A percentile compares a stretch with the other conserved stretches of the same genome.
Evolutionary conservation across 2,329 filamentous ascomycete genomes (phyloP).

Genomic region (Macrophomina phaseolina): DNA sequence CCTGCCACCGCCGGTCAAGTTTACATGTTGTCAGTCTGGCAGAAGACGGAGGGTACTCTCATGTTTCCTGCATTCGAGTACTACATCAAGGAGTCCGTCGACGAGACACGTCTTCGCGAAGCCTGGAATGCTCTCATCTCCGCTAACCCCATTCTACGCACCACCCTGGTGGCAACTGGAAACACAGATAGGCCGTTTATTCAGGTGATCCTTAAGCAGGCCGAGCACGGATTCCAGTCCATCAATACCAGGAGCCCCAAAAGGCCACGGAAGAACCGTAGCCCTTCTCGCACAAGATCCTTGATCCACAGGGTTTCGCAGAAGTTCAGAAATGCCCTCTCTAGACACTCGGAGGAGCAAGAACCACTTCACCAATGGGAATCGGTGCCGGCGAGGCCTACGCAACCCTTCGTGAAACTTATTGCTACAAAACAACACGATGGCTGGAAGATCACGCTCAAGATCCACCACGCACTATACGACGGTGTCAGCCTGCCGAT

Average conservation of each 20-base stretch:
- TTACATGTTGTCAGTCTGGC: constrained; percentile 81
- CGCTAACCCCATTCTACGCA: constrained; percentile 70
- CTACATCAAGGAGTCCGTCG: constrained; percentile 50
- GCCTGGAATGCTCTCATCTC: constrained; percentile 68
- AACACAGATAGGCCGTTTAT: constrained; percentile 59
- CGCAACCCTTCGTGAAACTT: constrained; percentile 45
- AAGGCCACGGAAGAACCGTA: constrained; percentile 1
- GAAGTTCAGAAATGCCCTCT: constrained; percentile 6
- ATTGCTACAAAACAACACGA: constrained; percentile 39
- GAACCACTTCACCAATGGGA: background rate
- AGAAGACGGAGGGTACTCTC: constrained; percentile 66
- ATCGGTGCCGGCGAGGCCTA: background rate
- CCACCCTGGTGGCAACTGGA: constrained; percentile 64
- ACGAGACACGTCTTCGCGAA: constrained; percentile 50
- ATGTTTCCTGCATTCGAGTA: constrained; percentile 80
- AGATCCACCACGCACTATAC: constrained; percentile 86
- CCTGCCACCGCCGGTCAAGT: constrained; percentile 78
- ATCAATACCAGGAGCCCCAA: background rate
- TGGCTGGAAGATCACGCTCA: constrained; percentile 49
- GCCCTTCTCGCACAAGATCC: background rate
- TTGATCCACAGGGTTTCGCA: constrained; percentile 10
- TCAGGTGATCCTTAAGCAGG: constrained; percentile 64
- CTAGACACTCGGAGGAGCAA: background rate
- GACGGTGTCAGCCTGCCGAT: constrained; percentile 79
- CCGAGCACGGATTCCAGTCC: constrained; percentile 38